phyloP scores from a whole-genome alignment of 371 early-diverging fungal genomes.

The Blyttiomyces sp. region DNA sequence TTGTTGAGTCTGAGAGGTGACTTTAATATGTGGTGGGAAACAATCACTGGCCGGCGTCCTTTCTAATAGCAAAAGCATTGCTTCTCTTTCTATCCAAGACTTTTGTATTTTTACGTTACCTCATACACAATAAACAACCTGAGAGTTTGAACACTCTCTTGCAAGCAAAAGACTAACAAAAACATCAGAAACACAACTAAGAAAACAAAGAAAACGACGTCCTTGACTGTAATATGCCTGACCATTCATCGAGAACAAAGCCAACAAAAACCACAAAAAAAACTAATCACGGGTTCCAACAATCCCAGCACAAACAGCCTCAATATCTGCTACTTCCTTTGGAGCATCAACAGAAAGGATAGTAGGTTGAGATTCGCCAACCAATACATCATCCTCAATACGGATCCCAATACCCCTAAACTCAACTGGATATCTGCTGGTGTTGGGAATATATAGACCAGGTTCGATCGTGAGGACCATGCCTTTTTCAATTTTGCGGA shows the following conservation, averaged over 20 bases:
- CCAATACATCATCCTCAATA: conserved; percentile 91
- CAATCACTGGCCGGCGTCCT: conserved; percentile 22
- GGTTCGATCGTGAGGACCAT: conserved; percentile 96
- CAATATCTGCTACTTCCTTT: conserved; percentile 86
- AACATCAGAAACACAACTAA: too few relatives aligned
- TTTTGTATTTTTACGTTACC: too few relatives aligned
- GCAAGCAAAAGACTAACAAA: too few relatives aligned
- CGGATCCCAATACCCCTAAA: conserved; percentile 92
- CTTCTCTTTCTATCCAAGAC: too few relatives aligned
- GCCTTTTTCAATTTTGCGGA: conserved; percentile 64
- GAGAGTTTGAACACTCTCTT: too few relatives aligned
- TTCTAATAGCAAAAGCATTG: too few relatives aligned
- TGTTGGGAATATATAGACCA: conserved; percentile 85
- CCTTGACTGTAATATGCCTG: too few relatives aligned
- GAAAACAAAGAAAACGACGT: too few relatives aligned
- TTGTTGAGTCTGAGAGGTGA: conserved; percentile 62
- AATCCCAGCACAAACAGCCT: conserved; percentile 51
- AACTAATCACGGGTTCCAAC: conserved; percentile 9
- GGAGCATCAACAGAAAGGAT: conserved; percentile 77
- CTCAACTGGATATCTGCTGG: conserved; percentile 63
- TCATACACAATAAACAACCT: too few relatives aligned
- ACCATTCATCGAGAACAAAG: too few relatives aligned
- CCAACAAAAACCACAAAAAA: too few relatives aligned
- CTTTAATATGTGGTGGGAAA: conserved; percentile 60
- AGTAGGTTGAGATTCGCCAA: conserved; percentile 57